Evolutionary conservation across 768 basidiomycete genomes (phyloP).

Genomic region (Mycena amicta): DNA sequence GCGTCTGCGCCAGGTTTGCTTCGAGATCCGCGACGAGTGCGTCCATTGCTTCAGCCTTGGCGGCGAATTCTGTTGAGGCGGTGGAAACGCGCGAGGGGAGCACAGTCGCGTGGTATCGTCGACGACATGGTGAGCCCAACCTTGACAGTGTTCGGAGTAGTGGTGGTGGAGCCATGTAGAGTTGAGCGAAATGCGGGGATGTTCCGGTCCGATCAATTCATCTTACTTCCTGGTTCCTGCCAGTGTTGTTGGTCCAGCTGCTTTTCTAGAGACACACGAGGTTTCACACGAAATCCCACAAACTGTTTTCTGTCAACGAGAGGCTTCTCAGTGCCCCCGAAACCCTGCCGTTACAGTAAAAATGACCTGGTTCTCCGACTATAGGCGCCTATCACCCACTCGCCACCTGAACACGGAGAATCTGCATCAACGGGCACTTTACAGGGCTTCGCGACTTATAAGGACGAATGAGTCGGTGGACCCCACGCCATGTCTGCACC

Average conservation of each 20-base stretch:
- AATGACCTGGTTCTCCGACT: too few species aligned
- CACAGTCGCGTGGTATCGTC: slow-evolving; percentile 69
- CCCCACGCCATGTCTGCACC: neutral
- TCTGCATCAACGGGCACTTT: too few species aligned
- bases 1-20: slow-evolving; percentile 55
- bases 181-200: neutral
- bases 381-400: too few species aligned
- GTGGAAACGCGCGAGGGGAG: slow-evolving; percentile 74
- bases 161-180: neutral
- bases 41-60: slow-evolving; percentile 71
- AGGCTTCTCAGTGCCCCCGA: too few species aligned
- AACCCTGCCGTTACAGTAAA: too few species aligned
- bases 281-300: too few species aligned
- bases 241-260: neutral
- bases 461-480: too few species aligned
- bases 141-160: neutral
- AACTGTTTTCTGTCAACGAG: too few species aligned
- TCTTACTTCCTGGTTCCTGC: neutral
- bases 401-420: too few species aligned
- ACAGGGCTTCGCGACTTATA: too few species aligned
- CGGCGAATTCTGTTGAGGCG: slow-evolving; percentile 68
- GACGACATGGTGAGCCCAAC: slow-evolving; percentile 29
- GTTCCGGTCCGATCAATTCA: neutral
- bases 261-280: too few species aligned
- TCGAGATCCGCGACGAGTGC: slow-evolving; percentile 66